These are phyloP conservation scores for Bruguiera gymnorhiza DNA, from an alignment of 345 rosid genomes.

Conservation along the genomic window DNA sequence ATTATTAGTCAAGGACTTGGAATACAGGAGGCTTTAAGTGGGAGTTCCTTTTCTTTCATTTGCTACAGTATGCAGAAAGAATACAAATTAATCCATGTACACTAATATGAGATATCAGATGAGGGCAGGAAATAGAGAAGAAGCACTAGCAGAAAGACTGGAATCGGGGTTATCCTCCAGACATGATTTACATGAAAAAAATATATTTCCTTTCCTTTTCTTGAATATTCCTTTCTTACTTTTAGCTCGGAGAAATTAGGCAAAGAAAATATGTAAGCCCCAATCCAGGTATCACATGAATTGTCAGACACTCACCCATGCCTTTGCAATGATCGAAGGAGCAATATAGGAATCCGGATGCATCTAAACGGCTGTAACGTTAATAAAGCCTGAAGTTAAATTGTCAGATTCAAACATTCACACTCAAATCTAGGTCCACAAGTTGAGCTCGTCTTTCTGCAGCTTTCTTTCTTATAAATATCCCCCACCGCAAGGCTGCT, in stretches of 20 bases:
- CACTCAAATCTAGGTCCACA: slow-evolving; percentile 60
- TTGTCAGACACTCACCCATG: neutral
- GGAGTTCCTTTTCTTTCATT: too few species aligned
- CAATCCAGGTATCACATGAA: neutral
- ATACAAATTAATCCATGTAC: too few species aligned
- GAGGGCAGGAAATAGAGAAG: too few species aligned
- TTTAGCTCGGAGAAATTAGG: neutral
- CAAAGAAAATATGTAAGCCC: neutral
- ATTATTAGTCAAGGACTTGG: too few species aligned
- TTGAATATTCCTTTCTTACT: neutral
- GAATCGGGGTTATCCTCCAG: too few species aligned
- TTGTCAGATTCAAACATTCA: neutral
- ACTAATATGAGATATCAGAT: too few species aligned
- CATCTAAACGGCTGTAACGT: neutral
- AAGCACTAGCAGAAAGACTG: too few species aligned
- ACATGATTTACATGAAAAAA: too few species aligned
- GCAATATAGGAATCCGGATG: slow-evolving; percentile 6
- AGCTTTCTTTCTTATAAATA: slow-evolving; percentile 87
- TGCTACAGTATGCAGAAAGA: too few species aligned
- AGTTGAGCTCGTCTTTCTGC: slow-evolving; percentile 88
- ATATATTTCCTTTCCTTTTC: neutral
- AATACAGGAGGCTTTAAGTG: too few species aligned
- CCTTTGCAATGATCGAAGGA: slow-evolving; percentile 2
- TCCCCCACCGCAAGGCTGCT: slow-evolving; percentile 95
- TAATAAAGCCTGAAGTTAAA: neutral